phyloP scores from a whole-genome alignment of 2,329 filamentous ascomycete species.

The Cladophialophora exuberans region DNA sequence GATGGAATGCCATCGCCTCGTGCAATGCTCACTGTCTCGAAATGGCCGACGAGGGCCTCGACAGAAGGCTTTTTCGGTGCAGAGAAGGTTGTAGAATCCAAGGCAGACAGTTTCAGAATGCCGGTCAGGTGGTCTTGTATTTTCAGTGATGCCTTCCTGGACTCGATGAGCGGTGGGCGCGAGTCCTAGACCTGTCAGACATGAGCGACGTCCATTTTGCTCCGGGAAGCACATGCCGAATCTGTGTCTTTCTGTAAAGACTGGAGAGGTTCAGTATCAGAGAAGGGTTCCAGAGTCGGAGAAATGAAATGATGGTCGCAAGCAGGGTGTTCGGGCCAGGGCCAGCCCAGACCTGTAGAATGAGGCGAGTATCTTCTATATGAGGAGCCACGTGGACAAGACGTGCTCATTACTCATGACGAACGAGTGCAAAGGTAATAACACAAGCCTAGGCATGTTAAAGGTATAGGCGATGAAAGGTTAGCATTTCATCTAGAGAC shows the following conservation, averaged over 20 bases:
- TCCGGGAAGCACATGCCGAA: slow-evolving; percentile 7
- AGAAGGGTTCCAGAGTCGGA: background rate
- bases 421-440: slow-evolving; percentile 5
- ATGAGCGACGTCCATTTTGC: slow-evolving; percentile 14
- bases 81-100: background rate
- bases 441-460: background rate
- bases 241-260: slow-evolving; percentile 1
- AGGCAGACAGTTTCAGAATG: background rate
- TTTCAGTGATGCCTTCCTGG: background rate
- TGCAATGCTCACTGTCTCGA: slow-evolving; percentile 24
- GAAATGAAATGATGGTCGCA: slow-evolving; percentile 11
- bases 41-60: slow-evolving; percentile 20
- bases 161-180: background rate
- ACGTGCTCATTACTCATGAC: slow-evolving; percentile 27
- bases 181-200: slow-evolving; percentile 26
- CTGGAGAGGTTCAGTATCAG: background rate
- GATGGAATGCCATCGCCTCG: background rate
- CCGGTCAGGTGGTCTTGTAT: background rate
- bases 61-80: slow-evolving; percentile 19
- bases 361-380: slow-evolving; percentile 21
- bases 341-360: slow-evolving; percentile 21
- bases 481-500: background rate
- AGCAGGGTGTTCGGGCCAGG: slow-evolving; percentile 22
- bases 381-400: slow-evolving; percentile 15
- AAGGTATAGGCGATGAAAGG: background rate